Conservation (phyloP, 768 basidiomycete genomes). For the Clitopilus passeckerianus region DNA sequence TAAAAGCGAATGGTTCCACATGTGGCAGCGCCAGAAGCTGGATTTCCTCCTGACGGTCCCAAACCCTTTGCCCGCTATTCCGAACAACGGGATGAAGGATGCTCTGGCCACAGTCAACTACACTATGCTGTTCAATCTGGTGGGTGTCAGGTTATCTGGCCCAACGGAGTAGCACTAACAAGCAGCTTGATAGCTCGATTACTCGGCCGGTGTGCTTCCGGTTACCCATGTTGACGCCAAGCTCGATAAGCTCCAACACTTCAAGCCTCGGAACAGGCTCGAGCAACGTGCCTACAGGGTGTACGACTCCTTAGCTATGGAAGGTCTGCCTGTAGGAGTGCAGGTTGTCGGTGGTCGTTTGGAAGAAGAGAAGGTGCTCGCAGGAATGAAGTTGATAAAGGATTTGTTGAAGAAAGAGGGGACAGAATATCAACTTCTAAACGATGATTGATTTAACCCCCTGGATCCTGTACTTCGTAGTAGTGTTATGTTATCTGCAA, state of each 20-base stretch:
- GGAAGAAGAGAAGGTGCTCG: conserved; percentile 56
- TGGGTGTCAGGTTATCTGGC: conserved; percentile 3
- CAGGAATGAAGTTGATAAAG: conserved; percentile 51
- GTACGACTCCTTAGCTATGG: conserved; percentile 45
- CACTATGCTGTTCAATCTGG: not conserved
- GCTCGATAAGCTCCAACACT: conserved; percentile 28
- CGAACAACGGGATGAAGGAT: not conserved
- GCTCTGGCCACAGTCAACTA: not conserved
- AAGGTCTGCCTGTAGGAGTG: conserved; percentile 51
- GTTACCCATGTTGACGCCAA: conserved; percentile 41
- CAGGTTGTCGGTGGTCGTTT: conserved; percentile 51
- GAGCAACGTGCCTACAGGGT: conserved; percentile 37
- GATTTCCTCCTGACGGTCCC: not conserved
- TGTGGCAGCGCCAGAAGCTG: not conserved
- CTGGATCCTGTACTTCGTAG: not conserved
- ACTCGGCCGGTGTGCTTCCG: conserved; percentile 49
- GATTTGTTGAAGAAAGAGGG: conserved; percentile 18
- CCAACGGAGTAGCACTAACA: not conserved
- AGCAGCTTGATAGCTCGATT: conserved; percentile 21
- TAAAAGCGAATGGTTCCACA: not conserved
- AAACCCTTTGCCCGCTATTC: not conserved
- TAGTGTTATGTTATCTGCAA: too few species aligned
- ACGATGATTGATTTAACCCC: not conserved
- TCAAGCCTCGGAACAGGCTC: conserved; percentile 30
- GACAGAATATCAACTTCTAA: conserved; percentile 5